Percentiles rank a stretch among this genome's conserved stretches.
These are phyloP conservation scores for Sanghuangporus weigelae DNA, from an alignment of 1,284 basidiomycete genomes.

Conservation along the genomic window DNA sequence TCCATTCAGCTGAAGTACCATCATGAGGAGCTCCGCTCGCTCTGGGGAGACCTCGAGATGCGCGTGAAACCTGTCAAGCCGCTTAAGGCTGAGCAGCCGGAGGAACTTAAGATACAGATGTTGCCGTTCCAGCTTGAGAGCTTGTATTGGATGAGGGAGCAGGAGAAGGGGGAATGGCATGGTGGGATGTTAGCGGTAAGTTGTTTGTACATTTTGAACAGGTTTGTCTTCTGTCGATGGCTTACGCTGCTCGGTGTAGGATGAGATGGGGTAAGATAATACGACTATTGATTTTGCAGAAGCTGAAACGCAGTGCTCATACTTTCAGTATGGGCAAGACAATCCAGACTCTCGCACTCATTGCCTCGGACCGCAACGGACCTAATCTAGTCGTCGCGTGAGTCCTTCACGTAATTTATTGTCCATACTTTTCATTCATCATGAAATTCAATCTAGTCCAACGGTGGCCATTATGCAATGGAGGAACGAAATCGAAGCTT, in stretches of 20 bases:
- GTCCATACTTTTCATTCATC: conserved; percentile 3
- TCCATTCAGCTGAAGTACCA: conserved; percentile 56
- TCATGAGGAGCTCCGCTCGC: conserved; percentile 75
- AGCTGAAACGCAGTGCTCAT: conserved; percentile 1
- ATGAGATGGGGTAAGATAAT: conserved; percentile 78
- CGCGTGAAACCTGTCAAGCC: conserved; percentile 63
- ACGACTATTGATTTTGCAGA: not conserved
- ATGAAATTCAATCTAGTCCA: conserved; percentile 43
- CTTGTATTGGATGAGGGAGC: conserved; percentile 93
- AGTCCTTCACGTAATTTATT: conserved; percentile 26
- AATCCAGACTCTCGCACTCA: conserved; percentile 91
- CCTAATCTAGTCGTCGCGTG: conserved; percentile 92
- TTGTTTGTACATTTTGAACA: conserved; percentile 21
- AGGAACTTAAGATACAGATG: conserved; percentile 67
- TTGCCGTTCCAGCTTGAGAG: conserved; percentile 89
- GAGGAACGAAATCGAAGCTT: conserved; percentile 88
- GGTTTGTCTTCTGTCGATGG: conserved; percentile 5
- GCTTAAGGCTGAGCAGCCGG: conserved; percentile 72
- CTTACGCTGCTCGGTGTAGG: conserved; percentile 36
- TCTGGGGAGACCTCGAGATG: conserved; percentile 85
- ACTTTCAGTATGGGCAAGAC: conserved; percentile 91
- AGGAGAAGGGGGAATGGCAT: conserved; percentile 84
- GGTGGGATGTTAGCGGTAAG: conserved; percentile 91
- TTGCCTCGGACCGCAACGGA: conserved; percentile 73
- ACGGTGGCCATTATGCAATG: conserved; percentile 99